Evolutionary conservation across 2,329 filamentous ascomycete genomes (phyloP), one percentile per base, ranked within the genome.

Genomic region (Calycina marina): DNA sequence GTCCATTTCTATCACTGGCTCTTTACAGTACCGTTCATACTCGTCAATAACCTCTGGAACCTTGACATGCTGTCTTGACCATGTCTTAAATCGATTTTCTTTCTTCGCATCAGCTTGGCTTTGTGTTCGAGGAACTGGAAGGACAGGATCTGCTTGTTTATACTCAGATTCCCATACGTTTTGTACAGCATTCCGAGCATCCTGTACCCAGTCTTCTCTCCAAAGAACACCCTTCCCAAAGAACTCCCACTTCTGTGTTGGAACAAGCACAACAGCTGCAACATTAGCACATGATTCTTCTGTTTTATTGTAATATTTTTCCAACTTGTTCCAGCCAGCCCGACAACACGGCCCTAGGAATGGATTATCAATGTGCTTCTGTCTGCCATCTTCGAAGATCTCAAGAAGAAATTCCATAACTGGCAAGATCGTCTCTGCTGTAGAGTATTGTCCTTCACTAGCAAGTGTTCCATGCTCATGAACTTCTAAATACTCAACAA

Each of bases 401-500:
- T 29, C 27, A 5, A 29, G 6, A 5, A 29, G 14, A 17, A 15
- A 29, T 8, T 29, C 27, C 27, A 29, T 29, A 15, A 14, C 27
- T 15, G 27, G 27, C 8, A 29, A 14, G 5, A 29, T 14, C 6
- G 14, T 29, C 14, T 29, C 27, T 6, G 17, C 12, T 14, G 27
- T 29, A 29, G 27, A 29, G 27, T n/a, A 15, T 8, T 6, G 6
- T 8, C 12, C 14, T 29, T 29, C 13, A 12, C 14, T n/a, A 6
- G 27, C 27, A 6, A 14, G 6, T 8, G 14, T 8, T 24, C 20
- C 20, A n/a, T 24, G 20, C 20, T 24, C 20, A 24, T 24, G 8
- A 24, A n/a, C 20, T n/a, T 24, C 20, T n/a, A 24, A 24, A 24
- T 24, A 24, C 20, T 24, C 20, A 24, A 24, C n/a, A 24, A 24